Conservation (phyloP, 257 asterid species). For the Solanum peruvianum region DNA sequence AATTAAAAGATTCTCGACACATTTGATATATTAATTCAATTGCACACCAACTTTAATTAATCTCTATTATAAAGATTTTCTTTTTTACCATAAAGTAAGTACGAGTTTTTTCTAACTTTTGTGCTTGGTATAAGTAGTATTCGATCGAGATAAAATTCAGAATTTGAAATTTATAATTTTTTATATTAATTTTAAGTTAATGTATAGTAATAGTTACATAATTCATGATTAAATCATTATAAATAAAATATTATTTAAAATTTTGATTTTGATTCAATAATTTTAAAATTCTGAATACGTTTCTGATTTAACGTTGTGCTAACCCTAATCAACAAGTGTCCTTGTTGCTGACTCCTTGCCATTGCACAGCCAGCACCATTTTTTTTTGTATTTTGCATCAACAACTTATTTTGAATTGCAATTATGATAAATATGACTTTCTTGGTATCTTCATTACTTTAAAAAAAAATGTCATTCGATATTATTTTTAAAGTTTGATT, state of each 20-base stretch:
- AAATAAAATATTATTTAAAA: neutral
- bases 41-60: too few species aligned
- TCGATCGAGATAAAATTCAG: rapidly evolving
- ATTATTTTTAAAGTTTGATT: neutral
- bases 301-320: rapidly evolving
- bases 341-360: neutral
- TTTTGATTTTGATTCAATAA: rapidly evolving
- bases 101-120: neutral
- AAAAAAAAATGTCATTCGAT: too few species aligned
- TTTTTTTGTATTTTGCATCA: neutral
- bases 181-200: neutral
- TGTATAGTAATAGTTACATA: neutral
- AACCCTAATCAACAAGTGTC: neutral
- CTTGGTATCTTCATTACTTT: neutral
- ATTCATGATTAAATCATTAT: neutral
- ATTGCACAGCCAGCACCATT: neutral
- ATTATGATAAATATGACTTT: neutral
- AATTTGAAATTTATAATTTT: neutral
- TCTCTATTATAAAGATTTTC: neutral
- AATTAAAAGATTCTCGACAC: neutral
- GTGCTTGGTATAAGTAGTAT: neutral
- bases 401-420: neutral
- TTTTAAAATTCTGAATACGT: neutral
- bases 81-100: neutral
- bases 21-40: too few species aligned